These are phyloP conservation scores for Albizia julibrissin DNA, from an alignment of 306 rosid species.

Conservation along the genomic window DNA sequence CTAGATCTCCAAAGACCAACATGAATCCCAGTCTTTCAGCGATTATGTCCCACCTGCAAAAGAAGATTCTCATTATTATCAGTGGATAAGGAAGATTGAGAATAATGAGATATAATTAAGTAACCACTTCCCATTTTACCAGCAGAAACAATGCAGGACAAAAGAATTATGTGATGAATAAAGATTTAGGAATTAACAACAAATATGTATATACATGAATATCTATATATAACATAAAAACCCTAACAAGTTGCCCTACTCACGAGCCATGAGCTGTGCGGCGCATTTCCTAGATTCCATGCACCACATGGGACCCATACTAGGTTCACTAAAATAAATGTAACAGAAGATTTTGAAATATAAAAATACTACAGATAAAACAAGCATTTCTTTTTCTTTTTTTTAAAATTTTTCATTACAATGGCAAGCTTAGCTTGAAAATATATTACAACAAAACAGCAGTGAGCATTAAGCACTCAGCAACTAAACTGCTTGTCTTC, in stretches of 20 bases:
- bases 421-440: too few species aligned
- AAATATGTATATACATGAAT: background rate
- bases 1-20: conserved; percentile 97
- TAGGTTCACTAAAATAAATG: background rate
- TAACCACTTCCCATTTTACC: background rate
- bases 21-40: conserved; percentile 97
- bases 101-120: background rate
- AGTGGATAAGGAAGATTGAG: conserved; percentile 16
- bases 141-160: background rate
- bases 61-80: conserved; percentile 11
- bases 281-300: background rate
- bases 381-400: too few species aligned
- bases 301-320: background rate
- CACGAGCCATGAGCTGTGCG: background rate
- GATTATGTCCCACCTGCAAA: conserved; percentile 92
- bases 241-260: background rate
- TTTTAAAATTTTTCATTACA: too few species aligned
- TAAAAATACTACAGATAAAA: background rate
- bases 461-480: too few species aligned
- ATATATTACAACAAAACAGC: too few species aligned
- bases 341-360: background rate
- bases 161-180: background rate
- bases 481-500: too few species aligned
- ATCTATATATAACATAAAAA: too few species aligned
- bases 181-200: background rate